A percentile compares a stretch with the other conserved stretches of the same genome.
phyloP scores from a whole-genome alignment of 352 stramenopile genomes.

The Phytophthora citrophthora region DNA sequence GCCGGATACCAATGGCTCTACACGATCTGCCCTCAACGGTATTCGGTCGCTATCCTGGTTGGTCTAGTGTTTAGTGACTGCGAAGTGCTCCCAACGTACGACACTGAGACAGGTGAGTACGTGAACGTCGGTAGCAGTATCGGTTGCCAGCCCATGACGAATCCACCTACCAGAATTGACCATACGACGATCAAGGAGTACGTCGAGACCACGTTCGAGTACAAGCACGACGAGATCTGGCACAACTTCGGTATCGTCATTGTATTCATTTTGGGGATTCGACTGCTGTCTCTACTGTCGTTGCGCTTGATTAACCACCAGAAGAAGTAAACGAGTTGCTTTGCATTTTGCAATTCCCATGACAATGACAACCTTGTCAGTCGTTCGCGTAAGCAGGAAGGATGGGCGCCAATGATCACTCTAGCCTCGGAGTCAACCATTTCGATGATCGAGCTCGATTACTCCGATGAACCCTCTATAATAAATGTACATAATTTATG shows the following conservation, averaged over 20 bases:
- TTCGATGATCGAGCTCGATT: not conserved
- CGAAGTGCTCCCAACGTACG: constrained; percentile 29
- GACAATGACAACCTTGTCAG: not conserved
- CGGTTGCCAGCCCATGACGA: constrained; percentile 40
- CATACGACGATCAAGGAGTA: constrained; percentile 54
- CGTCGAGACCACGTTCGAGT: constrained; percentile 44
- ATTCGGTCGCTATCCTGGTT: constrained; percentile 44
- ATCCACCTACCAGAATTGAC: constrained; percentile 27
- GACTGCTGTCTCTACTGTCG: constrained; percentile 44
- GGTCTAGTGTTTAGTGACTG: constrained; percentile 46
- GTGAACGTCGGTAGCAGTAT: constrained; percentile 23
- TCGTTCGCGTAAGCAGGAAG: not conserved
- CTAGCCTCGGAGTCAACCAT: not conserved
- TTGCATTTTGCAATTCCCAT: not conserved
- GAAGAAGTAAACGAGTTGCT: constrained; percentile 28
- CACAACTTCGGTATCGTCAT: constrained; percentile 44
- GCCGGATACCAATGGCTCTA: constrained; percentile 53
- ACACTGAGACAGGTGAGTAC: constrained; percentile 26
- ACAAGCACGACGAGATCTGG: constrained; percentile 54
- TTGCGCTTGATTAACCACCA: constrained; percentile 18
- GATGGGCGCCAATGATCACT: constrained; percentile 17
- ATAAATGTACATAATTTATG: not conserved
- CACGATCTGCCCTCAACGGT: constrained; percentile 37
- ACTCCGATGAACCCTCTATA: not conserved
- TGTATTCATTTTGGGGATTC: constrained; percentile 47